Conservation (phyloP, 2,329 filamentous ascomycete species). For the Aphanocladium album region DNA sequence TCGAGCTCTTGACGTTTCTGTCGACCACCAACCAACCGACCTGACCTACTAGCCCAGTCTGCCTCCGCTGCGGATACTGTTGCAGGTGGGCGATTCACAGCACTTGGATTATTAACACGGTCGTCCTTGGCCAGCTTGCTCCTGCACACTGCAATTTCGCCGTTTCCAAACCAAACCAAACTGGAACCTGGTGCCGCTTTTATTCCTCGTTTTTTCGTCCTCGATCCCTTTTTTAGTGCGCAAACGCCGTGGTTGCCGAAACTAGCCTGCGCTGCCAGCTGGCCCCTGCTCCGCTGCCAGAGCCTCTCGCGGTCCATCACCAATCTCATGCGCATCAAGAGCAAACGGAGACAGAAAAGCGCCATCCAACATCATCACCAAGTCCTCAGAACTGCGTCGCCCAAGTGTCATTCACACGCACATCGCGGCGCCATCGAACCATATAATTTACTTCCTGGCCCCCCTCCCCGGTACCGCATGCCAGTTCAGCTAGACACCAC, state of each 20-base stretch:
- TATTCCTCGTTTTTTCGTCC: not conserved
- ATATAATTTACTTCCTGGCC: not conserved
- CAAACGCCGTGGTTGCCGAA: slow-evolving; percentile 6
- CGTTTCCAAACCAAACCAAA: not conserved
- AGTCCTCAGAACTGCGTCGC: not conserved
- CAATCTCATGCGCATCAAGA: not conserved
- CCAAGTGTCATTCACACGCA: not conserved
- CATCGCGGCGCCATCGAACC: not conserved
- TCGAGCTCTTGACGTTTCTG: not conserved
- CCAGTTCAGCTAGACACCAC: not conserved
- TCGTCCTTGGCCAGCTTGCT: not conserved
- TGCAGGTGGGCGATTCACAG: not conserved
- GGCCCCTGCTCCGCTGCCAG: not conserved
- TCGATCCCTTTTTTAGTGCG: not conserved
- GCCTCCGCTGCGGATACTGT: not conserved
- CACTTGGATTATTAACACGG: slow-evolving; percentile 1
- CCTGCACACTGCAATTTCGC: too few relatives aligned
- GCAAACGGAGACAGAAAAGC: slow-evolving; percentile 1
- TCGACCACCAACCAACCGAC: not conserved
- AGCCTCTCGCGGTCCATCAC: not conserved
- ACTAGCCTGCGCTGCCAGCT: not conserved
- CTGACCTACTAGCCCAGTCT: too few relatives aligned
- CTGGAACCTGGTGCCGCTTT: slow-evolving; percentile 9
- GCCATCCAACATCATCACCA: not conserved
- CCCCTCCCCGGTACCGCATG: not conserved